Evolutionary conservation across 169 alveolate species (phyloP).

Genomic region (Cryptosporidium canis): DNA sequence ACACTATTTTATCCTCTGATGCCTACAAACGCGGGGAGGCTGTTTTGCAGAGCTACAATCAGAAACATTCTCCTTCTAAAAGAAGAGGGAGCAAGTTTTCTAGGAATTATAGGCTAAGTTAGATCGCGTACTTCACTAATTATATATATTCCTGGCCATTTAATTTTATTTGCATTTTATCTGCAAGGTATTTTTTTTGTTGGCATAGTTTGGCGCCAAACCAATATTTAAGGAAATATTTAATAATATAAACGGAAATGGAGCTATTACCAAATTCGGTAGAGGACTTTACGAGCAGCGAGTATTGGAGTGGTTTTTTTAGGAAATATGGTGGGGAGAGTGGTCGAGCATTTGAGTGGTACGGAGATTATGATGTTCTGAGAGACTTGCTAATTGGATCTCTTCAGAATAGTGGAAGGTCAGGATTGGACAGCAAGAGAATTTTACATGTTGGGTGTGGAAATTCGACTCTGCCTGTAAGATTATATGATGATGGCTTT

Average conservation of each 20-base stretch:
- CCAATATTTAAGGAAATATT: background rate
- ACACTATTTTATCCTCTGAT: slow-evolving; percentile 40
- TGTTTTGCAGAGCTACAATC: background rate
- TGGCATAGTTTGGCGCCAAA: slow-evolving; percentile 11
- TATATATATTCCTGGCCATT: background rate
- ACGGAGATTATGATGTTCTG: slow-evolving; percentile 40
- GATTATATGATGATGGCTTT: slow-evolving; percentile 86
- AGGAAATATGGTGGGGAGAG: background rate
- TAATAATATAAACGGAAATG: slow-evolving; percentile 5
- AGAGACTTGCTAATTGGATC: background rate
- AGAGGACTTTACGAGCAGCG: slow-evolving; percentile 51
- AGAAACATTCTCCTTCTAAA: background rate
- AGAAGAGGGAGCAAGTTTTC: background rate
- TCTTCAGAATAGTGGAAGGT: background rate
- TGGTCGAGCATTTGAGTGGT: slow-evolving; percentile 44
- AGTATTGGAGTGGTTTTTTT: slow-evolving; percentile 34
- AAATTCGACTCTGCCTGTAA: slow-evolving; percentile 84
- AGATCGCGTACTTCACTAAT: background rate
- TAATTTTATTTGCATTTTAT: background rate
- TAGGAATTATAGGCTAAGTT: slow-evolving; percentile 1
- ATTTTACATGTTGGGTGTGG: slow-evolving; percentile 90
- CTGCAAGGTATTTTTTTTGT: background rate
- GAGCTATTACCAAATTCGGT: slow-evolving; percentile 37
- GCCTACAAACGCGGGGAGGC: slow-evolving; percentile 60
- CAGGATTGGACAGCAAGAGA: slow-evolving; percentile 38